Conservation (phyloP, 2,329 filamentous ascomycete genomes). For the Colletotrichum gloeosporioides region DNA sequence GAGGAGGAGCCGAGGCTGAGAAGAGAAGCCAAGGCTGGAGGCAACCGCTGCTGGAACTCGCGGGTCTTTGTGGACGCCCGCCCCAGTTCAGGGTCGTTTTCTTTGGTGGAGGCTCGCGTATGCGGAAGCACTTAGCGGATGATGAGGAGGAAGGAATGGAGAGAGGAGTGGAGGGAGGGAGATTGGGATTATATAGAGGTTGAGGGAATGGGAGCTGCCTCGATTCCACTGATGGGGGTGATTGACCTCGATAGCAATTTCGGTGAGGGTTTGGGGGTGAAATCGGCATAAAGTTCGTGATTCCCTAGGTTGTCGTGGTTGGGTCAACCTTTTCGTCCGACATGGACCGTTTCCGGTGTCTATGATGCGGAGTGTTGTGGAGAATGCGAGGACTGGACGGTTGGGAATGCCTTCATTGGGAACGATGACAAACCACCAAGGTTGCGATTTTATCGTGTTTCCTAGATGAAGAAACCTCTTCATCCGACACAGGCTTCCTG, state of each 20-base stretch:
- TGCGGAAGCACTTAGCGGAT: neutral
- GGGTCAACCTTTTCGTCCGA: neutral
- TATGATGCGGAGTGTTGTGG: accelerated
- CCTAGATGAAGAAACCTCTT: neutral
- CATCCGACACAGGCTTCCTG: accelerated
- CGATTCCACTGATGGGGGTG: neutral
- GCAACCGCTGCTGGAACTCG: neutral
- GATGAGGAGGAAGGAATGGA: neutral
- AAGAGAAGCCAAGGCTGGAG: neutral
- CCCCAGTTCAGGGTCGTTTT: neutral
- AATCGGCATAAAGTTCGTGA: too few species aligned
- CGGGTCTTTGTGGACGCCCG: neutral
- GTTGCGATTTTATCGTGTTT: neutral
- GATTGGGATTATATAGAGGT: neutral
- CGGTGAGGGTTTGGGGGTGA: neutral
- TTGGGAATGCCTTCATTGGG: neutral
- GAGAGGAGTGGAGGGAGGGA: too few species aligned
- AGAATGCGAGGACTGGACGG: neutral
- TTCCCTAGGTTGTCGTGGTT: neutral
- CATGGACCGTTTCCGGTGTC: neutral
- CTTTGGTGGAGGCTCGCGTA: neutral
- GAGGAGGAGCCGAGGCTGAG: neutral
- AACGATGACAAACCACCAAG: neutral
- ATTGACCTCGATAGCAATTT: neutral
- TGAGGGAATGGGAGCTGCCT: neutral